Percentiles rank a stretch among this genome's conserved stretches.
These are phyloP conservation scores for Canna indica DNA, from an alignment of 176 grass and related monocot species.

Conservation along the genomic window DNA sequence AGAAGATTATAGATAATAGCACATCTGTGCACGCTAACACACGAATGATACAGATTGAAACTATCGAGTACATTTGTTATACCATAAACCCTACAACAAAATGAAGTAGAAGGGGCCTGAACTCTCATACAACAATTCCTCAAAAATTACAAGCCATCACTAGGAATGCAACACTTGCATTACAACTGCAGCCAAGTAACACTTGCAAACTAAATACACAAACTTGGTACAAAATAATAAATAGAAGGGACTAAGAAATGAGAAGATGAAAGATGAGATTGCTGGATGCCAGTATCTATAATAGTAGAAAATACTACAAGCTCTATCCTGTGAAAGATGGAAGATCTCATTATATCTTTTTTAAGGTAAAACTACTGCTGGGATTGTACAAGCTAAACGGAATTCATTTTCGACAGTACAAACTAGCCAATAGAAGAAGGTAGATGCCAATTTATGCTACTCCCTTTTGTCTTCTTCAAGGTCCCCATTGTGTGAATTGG, in stretches of 20 bases:
- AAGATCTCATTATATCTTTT: background rate
- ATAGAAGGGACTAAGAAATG: background rate
- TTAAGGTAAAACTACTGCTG: background rate
- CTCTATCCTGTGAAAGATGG: background rate
- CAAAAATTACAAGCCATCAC: too few relatives aligned
- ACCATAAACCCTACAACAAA: too few relatives aligned
- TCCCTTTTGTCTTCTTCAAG: conserved; percentile 89
- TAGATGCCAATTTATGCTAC: conserved; percentile 12
- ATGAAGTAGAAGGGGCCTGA: too few relatives aligned
- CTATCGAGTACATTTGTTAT: too few relatives aligned
- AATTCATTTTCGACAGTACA: background rate
- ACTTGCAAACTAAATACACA: background rate
- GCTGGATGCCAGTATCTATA: background rate
- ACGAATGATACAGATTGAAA: too few relatives aligned
- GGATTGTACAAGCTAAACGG: background rate
- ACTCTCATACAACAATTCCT: too few relatives aligned
- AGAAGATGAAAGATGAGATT: background rate
- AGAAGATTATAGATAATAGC: too few relatives aligned
- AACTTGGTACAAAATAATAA: background rate
- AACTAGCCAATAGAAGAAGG: background rate
- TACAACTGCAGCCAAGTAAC: too few relatives aligned
- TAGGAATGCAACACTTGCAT: too few relatives aligned
- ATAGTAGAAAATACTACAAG: background rate
- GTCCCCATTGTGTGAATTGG: conserved; percentile 35
- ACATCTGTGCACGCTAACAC: too few relatives aligned